Base-by-base conservation (phyloP, 345 rosid genomes). In the Citropsis articulata region DNA sequence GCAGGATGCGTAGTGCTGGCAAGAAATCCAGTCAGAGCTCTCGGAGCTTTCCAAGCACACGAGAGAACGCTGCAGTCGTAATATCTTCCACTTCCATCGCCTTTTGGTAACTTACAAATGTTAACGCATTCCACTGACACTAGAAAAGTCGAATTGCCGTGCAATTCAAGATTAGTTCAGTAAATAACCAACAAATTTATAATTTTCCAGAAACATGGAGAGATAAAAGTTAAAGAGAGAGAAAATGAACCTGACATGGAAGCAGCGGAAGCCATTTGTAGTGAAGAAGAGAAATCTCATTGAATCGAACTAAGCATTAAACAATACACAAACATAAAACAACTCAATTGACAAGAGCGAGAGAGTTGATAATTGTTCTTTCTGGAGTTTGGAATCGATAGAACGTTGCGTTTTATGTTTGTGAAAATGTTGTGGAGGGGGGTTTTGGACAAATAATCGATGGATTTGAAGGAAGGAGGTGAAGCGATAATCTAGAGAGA, bases 21-120 rank as follows among this genome's bases (percentile, higher is more conserved):
- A 45, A 94, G 92, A 83, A 90, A 92, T 33, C 99, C 97, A 31
- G 98, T 90, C 87, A 96, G 82, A 57, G 86, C 93, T 81, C 97
- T 89, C 6, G 98, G 98, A 74, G 94, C 93, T 85, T 90, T 94
- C 94, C 92, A 91, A 64, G 97, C 95, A 79, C 97, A 94, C 0
- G 97, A 94, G 66, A 96, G 89, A 42, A 89, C 88, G 69, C 77
- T 89, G 86, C 97, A 93, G 80, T 91, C 98, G 36, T 81, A 76
- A 56, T 76, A 86, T 86, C 90, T 90, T 64, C 84, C 91, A 75
- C 83, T 83, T 42, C 79, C 92, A n/a, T 92, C 97, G 78, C 94
- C 91, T 85, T 92, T 91, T 24, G 90, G 79, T 75, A 92, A 75
- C 82, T 94, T 92, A 84, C 97, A 90, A 81, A 88, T 57, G 82